A percentile compares a stretch with the other conserved stretches of the same genome.
phyloP scores from a whole-genome alignment of 805 yeast genomes.

The Cyberlindnera japonica region DNA sequence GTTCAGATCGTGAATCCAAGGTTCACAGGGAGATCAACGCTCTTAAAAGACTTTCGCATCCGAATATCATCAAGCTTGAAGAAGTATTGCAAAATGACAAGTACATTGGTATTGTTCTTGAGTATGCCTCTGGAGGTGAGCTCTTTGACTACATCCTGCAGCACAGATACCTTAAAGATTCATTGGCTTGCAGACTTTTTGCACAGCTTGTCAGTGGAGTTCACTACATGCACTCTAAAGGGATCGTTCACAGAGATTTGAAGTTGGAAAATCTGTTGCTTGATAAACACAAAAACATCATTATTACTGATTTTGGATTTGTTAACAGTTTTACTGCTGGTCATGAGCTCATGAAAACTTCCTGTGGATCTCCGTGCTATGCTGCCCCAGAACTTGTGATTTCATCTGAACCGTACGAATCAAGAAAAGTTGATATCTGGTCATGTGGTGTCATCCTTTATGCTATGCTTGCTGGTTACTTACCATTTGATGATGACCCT shows the following conservation, averaged over 20 bases:
- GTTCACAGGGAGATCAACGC: slow-evolving; percentile 93
- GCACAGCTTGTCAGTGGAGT: slow-evolving; percentile 95
- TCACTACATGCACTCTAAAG: slow-evolving; percentile 70
- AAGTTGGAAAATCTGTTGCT: slow-evolving; percentile 76
- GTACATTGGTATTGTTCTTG: slow-evolving; percentile 93
- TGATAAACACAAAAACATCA: slow-evolving; percentile 63
- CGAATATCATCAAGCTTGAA: slow-evolving; percentile 86
- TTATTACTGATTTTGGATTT: slow-evolving; percentile 86
- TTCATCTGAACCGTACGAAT: slow-evolving; percentile 82
- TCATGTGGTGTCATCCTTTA: slow-evolving; percentile 92
- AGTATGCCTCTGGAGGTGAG: slow-evolving; percentile 97
- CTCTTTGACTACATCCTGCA: slow-evolving; percentile 87
- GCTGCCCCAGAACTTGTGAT: slow-evolving; percentile 97
- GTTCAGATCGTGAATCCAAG: slow-evolving; percentile 81
- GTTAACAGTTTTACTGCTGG: slow-evolving; percentile 70
- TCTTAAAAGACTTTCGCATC: slow-evolving; percentile 79
- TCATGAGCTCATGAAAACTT: slow-evolving; percentile 79
- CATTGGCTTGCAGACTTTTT: slow-evolving; percentile 80
- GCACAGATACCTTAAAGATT: slow-evolving; percentile 82
- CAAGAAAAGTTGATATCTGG: slow-evolving; percentile 95
- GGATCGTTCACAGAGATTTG: slow-evolving; percentile 73
- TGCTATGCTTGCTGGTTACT: slow-evolving; percentile 95
- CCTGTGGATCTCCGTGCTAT: slow-evolving; percentile 86
- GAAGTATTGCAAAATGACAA: slow-evolving; percentile 92
- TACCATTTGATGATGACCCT: slow-evolving; percentile 97